A percentile compares a stretch with the other conserved stretches of the same genome.
These are phyloP conservation scores for Nothophytophthora sp. DNA, from an alignment of 352 stramenopile genomes.

Conservation along the genomic window DNA sequence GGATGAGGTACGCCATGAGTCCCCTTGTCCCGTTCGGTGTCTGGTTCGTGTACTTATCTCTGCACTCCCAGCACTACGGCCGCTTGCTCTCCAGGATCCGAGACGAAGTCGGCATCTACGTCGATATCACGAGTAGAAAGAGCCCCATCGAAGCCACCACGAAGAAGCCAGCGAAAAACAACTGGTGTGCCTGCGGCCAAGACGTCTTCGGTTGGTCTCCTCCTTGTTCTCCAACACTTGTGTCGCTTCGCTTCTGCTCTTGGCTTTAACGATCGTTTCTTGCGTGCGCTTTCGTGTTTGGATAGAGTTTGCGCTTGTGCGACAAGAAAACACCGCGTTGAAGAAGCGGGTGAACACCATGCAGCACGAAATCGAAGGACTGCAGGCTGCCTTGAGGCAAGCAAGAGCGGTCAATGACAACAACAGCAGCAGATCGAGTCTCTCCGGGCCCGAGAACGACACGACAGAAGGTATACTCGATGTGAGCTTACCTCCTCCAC, in stretches of 20 bases:
- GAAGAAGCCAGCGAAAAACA: conserved; percentile 3
- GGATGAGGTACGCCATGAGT: conserved; percentile 63
- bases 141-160: conserved; percentile 14
- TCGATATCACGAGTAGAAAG: conserved; percentile 31
- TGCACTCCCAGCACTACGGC: conserved; percentile 61
- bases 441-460: conserved; percentile 10
- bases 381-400: conserved; percentile 37
- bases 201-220: conserved; percentile 17
- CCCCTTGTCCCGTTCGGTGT: too few species aligned
- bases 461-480: conserved; percentile 16
- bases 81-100: conserved; percentile 55
- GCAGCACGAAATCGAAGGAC: conserved; percentile 50
- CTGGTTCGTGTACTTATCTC: too few species aligned
- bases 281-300: too few species aligned
- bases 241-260: too few species aligned
- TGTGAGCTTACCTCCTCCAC: too few species aligned
- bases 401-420: neutral
- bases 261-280: neutral
- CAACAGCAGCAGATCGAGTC: conserved; percentile 7
- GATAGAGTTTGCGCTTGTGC: conserved; percentile 46
- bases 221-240: neutral
- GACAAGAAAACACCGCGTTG: conserved; percentile 55
- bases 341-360: conserved; percentile 51
- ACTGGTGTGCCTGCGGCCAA: conserved; percentile 23
- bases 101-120: conserved; percentile 59